These are phyloP conservation scores for Trichaptum fuscoviolaceum DNA, from an alignment of 768 basidiomycete species.

Conservation along the genomic window DNA sequence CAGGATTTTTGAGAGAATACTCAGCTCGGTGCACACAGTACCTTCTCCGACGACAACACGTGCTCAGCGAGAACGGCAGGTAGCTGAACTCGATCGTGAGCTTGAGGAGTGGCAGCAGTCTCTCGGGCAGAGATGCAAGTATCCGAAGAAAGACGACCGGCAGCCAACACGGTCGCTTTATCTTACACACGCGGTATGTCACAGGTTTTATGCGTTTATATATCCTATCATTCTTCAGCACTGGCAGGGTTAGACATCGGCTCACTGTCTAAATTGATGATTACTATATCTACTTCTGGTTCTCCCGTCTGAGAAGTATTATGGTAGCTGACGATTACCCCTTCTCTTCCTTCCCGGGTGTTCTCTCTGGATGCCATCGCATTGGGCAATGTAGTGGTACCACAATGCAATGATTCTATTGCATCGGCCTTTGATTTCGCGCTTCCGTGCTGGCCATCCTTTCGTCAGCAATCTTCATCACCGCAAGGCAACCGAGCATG, in stretches of 20 bases:
- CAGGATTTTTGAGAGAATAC: constrained; percentile 1
- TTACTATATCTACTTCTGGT: neutral
- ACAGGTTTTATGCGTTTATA: neutral
- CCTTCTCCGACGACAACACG: constrained; percentile 1
- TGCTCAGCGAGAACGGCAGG: neutral
- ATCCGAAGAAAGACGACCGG: neutral
- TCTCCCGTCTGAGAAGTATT: neutral
- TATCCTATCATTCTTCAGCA: neutral
- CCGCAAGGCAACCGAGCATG: constrained; percentile 1
- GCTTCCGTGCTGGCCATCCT: neutral
- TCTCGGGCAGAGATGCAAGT: neutral
- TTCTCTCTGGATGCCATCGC: neutral
- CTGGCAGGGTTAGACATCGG: neutral
- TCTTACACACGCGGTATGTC: constrained; percentile 1
- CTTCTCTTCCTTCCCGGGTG: neutral
- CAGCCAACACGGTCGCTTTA: constrained; percentile 2
- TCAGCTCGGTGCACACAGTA: neutral
- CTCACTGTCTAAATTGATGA: neutral
- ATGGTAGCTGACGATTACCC: neutral
- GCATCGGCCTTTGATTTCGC: constrained; percentile 1
- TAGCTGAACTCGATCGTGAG: neutral
- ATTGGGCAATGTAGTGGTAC: neutral
- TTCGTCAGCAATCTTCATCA: constrained; percentile 3
- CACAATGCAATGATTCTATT: constrained; percentile 1
- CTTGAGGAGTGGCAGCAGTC: constrained; percentile 3